Evolutionary conservation across 257 asterid genomes (phyloP), one percentile per base, ranked within the genome.

Genomic region (Salvia rosmarinus): DNA sequence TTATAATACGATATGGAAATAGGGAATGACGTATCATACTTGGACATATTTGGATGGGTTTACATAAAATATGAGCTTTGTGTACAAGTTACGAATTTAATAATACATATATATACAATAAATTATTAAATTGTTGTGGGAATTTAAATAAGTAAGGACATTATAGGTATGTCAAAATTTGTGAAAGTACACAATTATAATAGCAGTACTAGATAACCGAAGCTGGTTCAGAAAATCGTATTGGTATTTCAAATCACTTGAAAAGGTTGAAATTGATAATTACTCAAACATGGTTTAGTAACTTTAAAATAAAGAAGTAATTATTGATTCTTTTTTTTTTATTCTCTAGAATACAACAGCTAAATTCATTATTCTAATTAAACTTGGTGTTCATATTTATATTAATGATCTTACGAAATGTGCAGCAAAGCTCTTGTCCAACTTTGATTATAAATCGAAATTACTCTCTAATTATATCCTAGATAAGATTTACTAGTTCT

Each of bases 211-310:
- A 34, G 39, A 34, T 34, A 34, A 61, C 30, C 12, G 49, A 40
- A 42, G 23, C 39, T 63, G 51, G 60, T 39, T 65, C 61, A 50
- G 47, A 47, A 55, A 67, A 70, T 40, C 57, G 56, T 73, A n/a
- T 52, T 30, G 58, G 19, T 57, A 19, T 7, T 54, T 60, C 34
- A 25, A 37, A 12, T 16, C 34, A 5, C 12, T 40, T 7, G 14
- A 6, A 50, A 50, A 0, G 8, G 28, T 13, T 12, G 52, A 3
- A 14, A 14, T 13, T 13, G 13, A 6, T 13, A 40, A 7, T 40
- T 7, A 40, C 46, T 40, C 3, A 40, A 40, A 40, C 46, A 46
- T 46, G 52, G n/a, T 46, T 46, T 46, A 2, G 0, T 4, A 12
- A 46, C 19, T 46, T 46, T 16, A 46, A 46, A 46, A 3, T 46